Conservation (phyloP, 306 rosid genomes). For the Prosopis cineraria region DNA sequence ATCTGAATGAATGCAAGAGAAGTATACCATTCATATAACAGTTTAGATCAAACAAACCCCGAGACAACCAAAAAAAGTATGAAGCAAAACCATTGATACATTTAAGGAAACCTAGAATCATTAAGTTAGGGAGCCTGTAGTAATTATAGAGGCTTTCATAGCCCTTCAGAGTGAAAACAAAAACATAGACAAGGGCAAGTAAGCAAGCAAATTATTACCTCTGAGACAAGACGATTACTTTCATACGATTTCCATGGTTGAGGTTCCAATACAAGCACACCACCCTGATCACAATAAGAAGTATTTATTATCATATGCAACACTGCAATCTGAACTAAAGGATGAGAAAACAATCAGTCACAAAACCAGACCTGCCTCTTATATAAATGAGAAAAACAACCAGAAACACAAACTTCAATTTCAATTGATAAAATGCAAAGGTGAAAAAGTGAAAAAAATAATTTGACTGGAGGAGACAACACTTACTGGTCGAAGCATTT, state of each 20-base stretch:
- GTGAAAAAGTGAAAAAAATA: constrained; percentile 10
- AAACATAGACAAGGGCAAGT: constrained; percentile 1
- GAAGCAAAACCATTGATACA: not conserved
- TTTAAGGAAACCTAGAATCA: not conserved
- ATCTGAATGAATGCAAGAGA: not conserved
- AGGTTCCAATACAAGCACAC: constrained; percentile 89
- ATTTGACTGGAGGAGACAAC: constrained; percentile 4
- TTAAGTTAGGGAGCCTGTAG: not conserved
- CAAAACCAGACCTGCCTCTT: not conserved
- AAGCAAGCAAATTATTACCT: constrained; percentile 37
- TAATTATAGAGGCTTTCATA: constrained; percentile 13
- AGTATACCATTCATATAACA: not conserved
- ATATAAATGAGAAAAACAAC: not conserved
- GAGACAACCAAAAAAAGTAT: not conserved
- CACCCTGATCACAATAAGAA: constrained; percentile 68
- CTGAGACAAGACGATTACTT: constrained; percentile 46
- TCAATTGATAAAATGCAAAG: not conserved
- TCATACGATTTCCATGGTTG: constrained; percentile 94
- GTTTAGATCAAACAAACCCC: not conserved
- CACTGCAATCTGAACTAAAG: not conserved
- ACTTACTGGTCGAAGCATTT: constrained; percentile 75
- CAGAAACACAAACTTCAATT: not conserved
- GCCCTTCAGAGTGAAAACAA: constrained; percentile 11
- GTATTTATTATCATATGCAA: not conserved
- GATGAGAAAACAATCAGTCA: not conserved